phyloP scores from a whole-genome alignment of 768 basidiomycete genomes.

The Pisolithus tinctorius region DNA sequence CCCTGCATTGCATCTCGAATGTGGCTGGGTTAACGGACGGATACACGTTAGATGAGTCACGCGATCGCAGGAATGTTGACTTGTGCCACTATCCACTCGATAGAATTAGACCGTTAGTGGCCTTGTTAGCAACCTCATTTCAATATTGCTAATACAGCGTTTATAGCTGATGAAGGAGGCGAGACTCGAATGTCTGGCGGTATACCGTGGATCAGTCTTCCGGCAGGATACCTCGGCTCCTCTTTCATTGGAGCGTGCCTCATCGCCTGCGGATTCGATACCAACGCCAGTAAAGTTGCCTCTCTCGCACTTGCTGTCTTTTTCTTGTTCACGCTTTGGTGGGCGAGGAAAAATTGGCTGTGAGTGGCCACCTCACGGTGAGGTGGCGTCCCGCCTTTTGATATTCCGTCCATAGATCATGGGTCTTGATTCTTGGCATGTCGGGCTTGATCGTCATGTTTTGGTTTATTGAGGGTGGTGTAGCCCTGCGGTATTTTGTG shows the following conservation, averaged over 20 bases:
- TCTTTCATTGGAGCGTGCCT: constrained; percentile 81
- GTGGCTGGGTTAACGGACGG: neutral
- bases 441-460: constrained; percentile 71
- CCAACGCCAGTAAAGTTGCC: constrained; percentile 82
- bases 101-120: constrained; percentile 77
- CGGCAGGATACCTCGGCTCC: constrained; percentile 82
- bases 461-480: constrained; percentile 74
- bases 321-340: constrained; percentile 86
- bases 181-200: constrained; percentile 85
- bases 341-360: constrained; percentile 73
- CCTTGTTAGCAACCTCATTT: neutral
- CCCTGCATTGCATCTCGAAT: constrained; percentile 3
- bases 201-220: constrained; percentile 72
- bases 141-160: constrained; percentile 3
- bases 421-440: constrained; percentile 75
- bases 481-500: constrained; percentile 74
- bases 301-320: constrained; percentile 75
- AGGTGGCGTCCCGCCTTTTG: neutral
- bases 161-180: constrained; percentile 79
- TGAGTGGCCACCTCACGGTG: constrained; percentile 31
- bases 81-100: constrained; percentile 79
- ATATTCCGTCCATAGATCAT: constrained; percentile 44
- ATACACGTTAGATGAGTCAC: constrained; percentile 67
- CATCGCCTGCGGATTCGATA: constrained; percentile 85
- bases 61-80: constrained; percentile 75